Evolutionary conservation across 2,329 filamentous ascomycete genomes (phyloP).

Genomic region (Aspergillus neotritici): DNA sequence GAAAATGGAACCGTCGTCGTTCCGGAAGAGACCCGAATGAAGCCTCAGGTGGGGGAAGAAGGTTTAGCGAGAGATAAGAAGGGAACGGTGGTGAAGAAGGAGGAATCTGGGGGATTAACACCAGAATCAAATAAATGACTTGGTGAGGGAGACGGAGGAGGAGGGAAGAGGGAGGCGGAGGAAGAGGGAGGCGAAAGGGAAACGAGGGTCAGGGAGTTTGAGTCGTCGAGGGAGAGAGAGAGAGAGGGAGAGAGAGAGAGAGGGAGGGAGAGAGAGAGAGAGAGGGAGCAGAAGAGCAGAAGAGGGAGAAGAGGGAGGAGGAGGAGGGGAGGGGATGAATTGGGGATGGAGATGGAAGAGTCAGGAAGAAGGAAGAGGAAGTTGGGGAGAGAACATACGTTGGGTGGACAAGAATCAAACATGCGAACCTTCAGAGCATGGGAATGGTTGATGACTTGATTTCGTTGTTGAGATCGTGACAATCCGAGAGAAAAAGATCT

Average conservation of each 20-base stretch:
- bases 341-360: neutral
- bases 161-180: neutral
- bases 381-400: conserved; percentile 16
- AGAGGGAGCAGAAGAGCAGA: conserved; percentile 1
- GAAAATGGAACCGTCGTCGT: neutral
- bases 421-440: conserved; percentile 20
- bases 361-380: conserved; percentile 2
- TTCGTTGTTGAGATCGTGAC: conserved; percentile 17
- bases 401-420: conserved; percentile 17
- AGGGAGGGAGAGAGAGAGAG: conserved; percentile 1
- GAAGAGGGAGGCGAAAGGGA: neutral
- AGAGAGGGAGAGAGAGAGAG: conserved; percentile 2
- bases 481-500: conserved; percentile 8
- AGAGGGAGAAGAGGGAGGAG: conserved; percentile 5
- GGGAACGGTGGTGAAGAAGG: neutral
- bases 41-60: neutral
- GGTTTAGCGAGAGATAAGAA: conserved; percentile 6
- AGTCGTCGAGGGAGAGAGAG: neutral
- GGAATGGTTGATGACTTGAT: too few relatives aligned
- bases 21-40: too few relatives aligned
- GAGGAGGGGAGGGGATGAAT: conserved; percentile 1
- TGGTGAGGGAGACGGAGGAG: neutral
- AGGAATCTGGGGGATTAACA: neutral
- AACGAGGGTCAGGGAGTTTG: neutral
- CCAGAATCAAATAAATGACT: neutral